phyloP scores from a whole-genome alignment of 2,329 filamentous ascomycete genomes.

The Penicillium sp. region DNA sequence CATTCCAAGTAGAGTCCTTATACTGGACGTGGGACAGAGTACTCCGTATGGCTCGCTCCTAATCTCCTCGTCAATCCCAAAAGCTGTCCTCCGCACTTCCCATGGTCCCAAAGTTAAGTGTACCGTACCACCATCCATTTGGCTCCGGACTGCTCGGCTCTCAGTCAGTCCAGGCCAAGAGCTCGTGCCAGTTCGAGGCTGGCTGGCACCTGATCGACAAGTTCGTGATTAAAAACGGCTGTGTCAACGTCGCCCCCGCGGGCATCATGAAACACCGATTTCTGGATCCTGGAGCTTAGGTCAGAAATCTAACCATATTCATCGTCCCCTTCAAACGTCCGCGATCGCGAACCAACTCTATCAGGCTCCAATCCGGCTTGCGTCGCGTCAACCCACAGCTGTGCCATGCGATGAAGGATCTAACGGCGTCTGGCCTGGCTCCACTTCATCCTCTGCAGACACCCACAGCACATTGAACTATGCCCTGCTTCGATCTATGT shows the following conservation, averaged over 20 bases:
- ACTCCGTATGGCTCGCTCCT: background rate
- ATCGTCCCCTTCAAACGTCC: background rate
- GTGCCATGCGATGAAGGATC: background rate
- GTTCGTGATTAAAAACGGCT: conserved; percentile 8
- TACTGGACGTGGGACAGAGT: too few species aligned
- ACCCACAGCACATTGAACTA: background rate
- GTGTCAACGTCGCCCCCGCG: background rate
- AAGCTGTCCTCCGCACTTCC: background rate
- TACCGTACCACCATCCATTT: background rate
- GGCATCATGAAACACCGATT: conserved; percentile 1
- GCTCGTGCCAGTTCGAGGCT: conserved; percentile 4
- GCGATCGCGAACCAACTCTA: background rate
- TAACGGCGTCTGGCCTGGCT: background rate
- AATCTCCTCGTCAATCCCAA: background rate
- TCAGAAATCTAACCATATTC: background rate
- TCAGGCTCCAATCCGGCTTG: background rate
- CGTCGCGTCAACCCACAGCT: background rate
- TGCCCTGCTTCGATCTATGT: background rate
- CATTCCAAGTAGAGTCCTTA: too few species aligned
- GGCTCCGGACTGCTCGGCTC: background rate
- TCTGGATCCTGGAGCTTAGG: background rate
- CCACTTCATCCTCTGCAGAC: background rate
- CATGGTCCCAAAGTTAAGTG: background rate
- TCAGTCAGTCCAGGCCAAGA: background rate
- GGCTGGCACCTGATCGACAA: conserved; percentile 9